Evolutionary conservation across 495 filamentous ascomycete species (phyloP), one percentile per base, ranked within the genome.

Genomic region (Chaetomium cochliodes): DNA sequence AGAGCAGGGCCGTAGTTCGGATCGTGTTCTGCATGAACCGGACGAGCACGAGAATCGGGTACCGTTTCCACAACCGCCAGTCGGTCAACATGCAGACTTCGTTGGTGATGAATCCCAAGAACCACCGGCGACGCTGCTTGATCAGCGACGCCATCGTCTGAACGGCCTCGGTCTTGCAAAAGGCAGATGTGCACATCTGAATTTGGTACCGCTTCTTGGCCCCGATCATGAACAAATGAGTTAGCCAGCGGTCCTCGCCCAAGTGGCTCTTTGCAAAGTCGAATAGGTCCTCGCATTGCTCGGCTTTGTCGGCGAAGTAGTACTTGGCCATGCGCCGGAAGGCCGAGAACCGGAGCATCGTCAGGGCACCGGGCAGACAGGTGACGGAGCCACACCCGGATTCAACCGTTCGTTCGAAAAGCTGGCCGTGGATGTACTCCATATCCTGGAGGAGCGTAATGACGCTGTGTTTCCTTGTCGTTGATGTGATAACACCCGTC

Each of bases 1-100:
- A 98, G 37, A 98, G 85, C 44, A 98, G 81, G 4, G 92, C 91
- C 0, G 94, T 98, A 5, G 94, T 98, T 62, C 94, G 87, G 74
- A 98, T 96, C 7, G 92, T 98, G 78, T 98, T 96, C 65, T 97
- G 92, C 86, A 93, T 89, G 74, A 98, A 93, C 46, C 94, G 88
- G 44, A 98, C 88, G 55, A 93, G 65, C 64, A 91, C 87, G n/a
- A 98, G 81, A 58, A 97, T 82, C 0, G 94, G 93, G 74, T 98
- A 98, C 58, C 92, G 85, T 72, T 81, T 88, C 93, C 93, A 98
- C 26, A 98, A 82, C 62, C 94, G 85, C 68, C 89, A 83, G 76
- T 98, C 94, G 13, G 94, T 98, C 78, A 98, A 80, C 94, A 98
- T 97, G 79, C 94, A 98, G 1, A 92, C 93, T 70, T 98, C 94